Evolutionary conservation across 2,329 filamentous ascomycete species (phyloP).

Genomic region (Phaeomoniella chlamydospora): DNA sequence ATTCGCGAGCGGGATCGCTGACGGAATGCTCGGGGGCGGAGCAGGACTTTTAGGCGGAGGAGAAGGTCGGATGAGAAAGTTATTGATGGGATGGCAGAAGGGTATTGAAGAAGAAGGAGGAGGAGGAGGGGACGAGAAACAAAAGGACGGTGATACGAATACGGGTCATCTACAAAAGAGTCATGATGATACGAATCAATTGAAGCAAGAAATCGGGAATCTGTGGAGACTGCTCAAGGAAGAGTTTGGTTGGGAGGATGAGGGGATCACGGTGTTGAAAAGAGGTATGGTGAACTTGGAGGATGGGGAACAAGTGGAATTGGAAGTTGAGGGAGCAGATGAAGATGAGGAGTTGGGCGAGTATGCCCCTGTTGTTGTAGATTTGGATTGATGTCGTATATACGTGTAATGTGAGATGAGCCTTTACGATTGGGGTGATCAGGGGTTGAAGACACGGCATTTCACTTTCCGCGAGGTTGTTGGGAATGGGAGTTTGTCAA

Average conservation of each 20-base stretch:
- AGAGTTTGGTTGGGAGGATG: constrained; percentile 43
- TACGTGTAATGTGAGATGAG: too few relatives aligned
- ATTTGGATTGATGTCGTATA: constrained; percentile 16
- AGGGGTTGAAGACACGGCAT: too few relatives aligned
- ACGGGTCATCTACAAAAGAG: too few relatives aligned
- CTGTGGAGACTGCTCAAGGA: constrained; percentile 39
- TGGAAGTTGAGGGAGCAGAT: constrained; percentile 39
- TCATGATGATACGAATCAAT: too few relatives aligned
- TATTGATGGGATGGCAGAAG: constrained; percentile 38
- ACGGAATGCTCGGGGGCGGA: too few relatives aligned
- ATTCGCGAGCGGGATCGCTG: not conserved
- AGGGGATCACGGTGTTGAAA: constrained; percentile 29
- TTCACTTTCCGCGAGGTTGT: too few relatives aligned
- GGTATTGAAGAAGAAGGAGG: constrained; percentile 29
- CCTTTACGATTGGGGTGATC: too few relatives aligned
- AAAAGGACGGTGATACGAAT: too few relatives aligned
- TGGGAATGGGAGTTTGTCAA: not conserved
- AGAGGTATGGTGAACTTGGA: constrained; percentile 46
- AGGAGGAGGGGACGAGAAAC: constrained; percentile 15
- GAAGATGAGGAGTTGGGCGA: constrained; percentile 51
- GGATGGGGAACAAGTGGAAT: constrained; percentile 47
- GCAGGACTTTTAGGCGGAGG: constrained; percentile 16
- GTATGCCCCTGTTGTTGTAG: constrained; percentile 48
- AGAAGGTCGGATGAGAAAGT: constrained; percentile 22
- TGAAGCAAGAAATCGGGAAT: constrained; percentile 39